Evolutionary conservation across 495 filamentous ascomycete species (phyloP).

Genomic region (Aspergillus haitiensis): DNA sequence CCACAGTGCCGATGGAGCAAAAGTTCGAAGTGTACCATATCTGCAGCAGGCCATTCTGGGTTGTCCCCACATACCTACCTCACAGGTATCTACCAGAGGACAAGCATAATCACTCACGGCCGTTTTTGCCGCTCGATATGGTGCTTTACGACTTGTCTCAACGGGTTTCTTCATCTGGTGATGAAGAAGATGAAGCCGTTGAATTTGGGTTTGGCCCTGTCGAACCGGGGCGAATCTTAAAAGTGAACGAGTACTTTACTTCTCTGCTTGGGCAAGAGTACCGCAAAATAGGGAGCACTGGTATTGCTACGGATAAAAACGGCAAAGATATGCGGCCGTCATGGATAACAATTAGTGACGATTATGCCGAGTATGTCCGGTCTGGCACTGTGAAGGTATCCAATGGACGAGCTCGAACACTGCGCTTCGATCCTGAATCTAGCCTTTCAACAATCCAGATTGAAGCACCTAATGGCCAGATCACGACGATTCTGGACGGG

Average conservation of each 20-base stretch:
- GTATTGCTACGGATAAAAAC: conserved; percentile 16
- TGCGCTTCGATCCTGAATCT: conserved; percentile 26
- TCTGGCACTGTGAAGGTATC: conserved; percentile 55
- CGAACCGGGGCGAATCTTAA: conserved; percentile 50
- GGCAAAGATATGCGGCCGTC: conserved; percentile 46
- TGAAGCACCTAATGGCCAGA: conserved; percentile 28
- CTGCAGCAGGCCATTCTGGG: conserved; percentile 68
- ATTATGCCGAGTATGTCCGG: conserved; percentile 70
- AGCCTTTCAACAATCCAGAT: conserved; percentile 36
- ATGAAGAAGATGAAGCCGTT: conserved; percentile 39
- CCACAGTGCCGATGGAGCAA: conserved; percentile 31
- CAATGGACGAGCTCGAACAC: conserved; percentile 32
- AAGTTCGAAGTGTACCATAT: conserved; percentile 64
- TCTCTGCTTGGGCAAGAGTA: conserved; percentile 65
- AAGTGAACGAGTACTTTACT: conserved; percentile 54
- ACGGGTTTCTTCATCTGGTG: conserved; percentile 40
- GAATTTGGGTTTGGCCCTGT: conserved; percentile 60
- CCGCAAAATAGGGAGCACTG: conserved; percentile 28
- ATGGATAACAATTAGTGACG: conserved; percentile 67
- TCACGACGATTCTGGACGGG: conserved; percentile 41
- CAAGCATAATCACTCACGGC: conserved; percentile 32
- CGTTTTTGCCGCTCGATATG: conserved; percentile 77
- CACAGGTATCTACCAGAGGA: conserved; percentile 19
- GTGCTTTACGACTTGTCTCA: conserved; percentile 67
- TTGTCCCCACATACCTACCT: conserved; percentile 64